phyloP scores from a whole-genome alignment of 192 early-diverging fungal species.

The Diversispora eburnea region DNA sequence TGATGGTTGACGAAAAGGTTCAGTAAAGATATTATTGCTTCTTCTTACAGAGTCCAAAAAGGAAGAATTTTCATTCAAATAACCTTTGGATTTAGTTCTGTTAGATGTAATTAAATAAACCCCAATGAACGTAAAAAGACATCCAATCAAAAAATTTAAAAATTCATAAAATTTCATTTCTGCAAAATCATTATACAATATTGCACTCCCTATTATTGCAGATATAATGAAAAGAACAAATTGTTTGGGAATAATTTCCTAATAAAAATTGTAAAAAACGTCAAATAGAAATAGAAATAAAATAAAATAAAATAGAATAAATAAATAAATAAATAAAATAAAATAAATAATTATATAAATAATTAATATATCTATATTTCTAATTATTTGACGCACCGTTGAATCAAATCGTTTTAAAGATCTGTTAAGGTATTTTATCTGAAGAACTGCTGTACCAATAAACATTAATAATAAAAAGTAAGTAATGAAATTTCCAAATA shows the following conservation, averaged over 20 bases:
- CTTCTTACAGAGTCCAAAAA: background rate
- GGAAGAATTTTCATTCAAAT: conserved; percentile 8
- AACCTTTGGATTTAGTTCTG: conserved; percentile 31
- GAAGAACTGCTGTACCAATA: conserved; percentile 58
- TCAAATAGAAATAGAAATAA: background rate
- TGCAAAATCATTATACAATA: conserved; percentile 63
- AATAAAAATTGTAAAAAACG: too few species aligned
- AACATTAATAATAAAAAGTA: conserved; percentile 59
- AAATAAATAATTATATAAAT: background rate
- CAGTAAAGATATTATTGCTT: background rate
- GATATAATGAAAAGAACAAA: conserved; percentile 72
- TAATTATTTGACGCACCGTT: conserved; percentile 33
- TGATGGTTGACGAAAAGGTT: conserved; percentile 25
- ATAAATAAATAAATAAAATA: background rate
- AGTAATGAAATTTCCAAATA: conserved; percentile 63
- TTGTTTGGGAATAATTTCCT: conserved; percentile 72
- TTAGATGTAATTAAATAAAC: conserved; percentile 69
- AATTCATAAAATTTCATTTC: conserved; percentile 45
- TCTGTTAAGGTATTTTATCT: conserved; percentile 64
- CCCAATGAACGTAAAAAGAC: conserved; percentile 58
- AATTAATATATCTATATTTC: too few species aligned
- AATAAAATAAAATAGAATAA: conserved; percentile 1
- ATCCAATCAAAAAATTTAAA: conserved; percentile 54
- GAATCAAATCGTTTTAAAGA: conserved; percentile 63
- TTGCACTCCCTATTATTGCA: conserved; percentile 64